Base-by-base conservation (phyloP, 257 asterid genomes). In the Solanum stenotomum region DNA sequence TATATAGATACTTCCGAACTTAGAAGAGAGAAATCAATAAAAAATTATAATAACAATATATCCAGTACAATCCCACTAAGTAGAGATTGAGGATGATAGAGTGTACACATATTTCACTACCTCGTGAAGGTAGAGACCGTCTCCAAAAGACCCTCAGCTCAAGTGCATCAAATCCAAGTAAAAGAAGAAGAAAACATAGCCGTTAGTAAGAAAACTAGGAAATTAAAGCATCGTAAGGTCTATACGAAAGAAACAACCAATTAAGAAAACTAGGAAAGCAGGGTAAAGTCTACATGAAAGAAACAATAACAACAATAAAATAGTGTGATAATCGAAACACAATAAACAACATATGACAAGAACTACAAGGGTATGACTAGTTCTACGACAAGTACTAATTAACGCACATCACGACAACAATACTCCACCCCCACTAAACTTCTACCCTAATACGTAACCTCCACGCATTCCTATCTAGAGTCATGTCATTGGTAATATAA, bases 51-150 rank as follows among this genome's bases (percentile, higher is more conserved):
- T 20, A 56, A 16, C n/a, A 49, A 16, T 52, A 56, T 56, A 56
- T 56, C 0, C 4, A 6, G 65, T 18, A 4, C 10, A 56, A 6
- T 56, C 0, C 65, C 1, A 56, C 65, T 56, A 56, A 56, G 65
- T 56, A 10, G 4, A 6, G n/a, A 6, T 0, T 56, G n/a, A 6
- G 3, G 0, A 52, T 0, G 23, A 6, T 16, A 52, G 10, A 52
- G 1, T 16, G 9, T 56, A 56, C 0, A 0, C 10, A 18, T 0
- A 56, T 6, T 6, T 56, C 4, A 56, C 10, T 52, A 6, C 1
- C 10, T 56, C 10, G 4, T 56, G n/a, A 6, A 56, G 10, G 23
- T 56, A 18, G n/a, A 18, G 23, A 52, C 4, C 0, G 10, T 56
- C 1, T 56, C 10, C n/a, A 8, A 18, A 56, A 56, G 2, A 2